Conservation (phyloP, 257 asterid species). For the Solanum acaule region DNA sequence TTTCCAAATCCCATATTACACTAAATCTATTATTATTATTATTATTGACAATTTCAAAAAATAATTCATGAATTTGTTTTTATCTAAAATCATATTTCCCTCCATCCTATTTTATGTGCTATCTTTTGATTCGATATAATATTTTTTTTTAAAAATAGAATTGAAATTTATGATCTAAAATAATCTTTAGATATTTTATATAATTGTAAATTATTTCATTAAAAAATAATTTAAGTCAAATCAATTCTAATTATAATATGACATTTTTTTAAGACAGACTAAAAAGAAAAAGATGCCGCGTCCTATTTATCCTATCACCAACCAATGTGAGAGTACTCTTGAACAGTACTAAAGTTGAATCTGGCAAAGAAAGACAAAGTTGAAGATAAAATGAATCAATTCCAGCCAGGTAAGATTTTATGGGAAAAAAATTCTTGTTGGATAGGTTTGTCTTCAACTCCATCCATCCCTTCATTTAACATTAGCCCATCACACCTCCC, state of each 20-base stretch:
- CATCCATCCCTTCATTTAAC: conserved; percentile 42
- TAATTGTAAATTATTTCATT: too few relatives aligned
- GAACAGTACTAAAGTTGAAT: conserved; percentile 5
- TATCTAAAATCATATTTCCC: too few relatives aligned
- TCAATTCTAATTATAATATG: too few relatives aligned
- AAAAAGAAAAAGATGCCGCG: too few relatives aligned
- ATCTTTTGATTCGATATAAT: too few relatives aligned
- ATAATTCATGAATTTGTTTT: too few relatives aligned
- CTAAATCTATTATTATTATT: too few relatives aligned
- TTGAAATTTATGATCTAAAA: too few relatives aligned
- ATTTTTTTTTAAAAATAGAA: too few relatives aligned
- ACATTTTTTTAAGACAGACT: too few relatives aligned
- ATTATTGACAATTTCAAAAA: background rate
- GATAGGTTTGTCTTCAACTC: conserved; percentile 25
- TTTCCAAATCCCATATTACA: background rate
- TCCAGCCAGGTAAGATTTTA: conserved; percentile 43
- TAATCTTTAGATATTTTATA: too few relatives aligned
- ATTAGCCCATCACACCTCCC: conserved; percentile 54
- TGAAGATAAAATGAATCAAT: conserved; percentile 39
- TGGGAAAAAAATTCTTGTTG: conserved; percentile 14
- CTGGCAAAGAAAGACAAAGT: conserved; percentile 20
- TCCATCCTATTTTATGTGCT: background rate
- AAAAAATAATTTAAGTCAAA: too few relatives aligned
- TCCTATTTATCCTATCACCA: background rate
- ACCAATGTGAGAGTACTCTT: background rate